Percentiles rank a stretch among this genome's conserved stretches.
These are phyloP conservation scores for Scytalidium sp. DNA, from an alignment of 2,329 filamentous ascomycete genomes.

Conservation along the genomic window DNA sequence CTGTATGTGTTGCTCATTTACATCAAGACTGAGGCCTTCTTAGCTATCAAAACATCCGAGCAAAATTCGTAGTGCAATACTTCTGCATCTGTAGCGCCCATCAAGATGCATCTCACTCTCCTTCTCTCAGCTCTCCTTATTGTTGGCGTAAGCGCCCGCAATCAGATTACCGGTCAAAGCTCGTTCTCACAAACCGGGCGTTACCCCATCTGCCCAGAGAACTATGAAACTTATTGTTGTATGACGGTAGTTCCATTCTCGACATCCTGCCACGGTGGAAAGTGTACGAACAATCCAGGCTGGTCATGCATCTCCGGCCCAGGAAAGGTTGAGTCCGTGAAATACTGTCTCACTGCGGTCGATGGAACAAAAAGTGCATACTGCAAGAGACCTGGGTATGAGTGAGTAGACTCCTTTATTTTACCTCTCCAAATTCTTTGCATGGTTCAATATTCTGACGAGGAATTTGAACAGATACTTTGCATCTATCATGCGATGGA, in stretches of 20 bases:
- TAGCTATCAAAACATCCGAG: not conserved
- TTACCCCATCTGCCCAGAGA: not conserved
- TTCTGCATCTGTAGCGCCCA: not conserved
- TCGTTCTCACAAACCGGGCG: not conserved
- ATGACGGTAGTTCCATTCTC: not conserved
- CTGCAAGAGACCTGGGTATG: not conserved
- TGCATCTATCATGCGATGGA: not conserved
- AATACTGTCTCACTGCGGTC: not conserved
- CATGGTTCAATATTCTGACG: not conserved
- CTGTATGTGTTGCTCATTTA: not conserved
- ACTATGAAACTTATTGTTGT: constrained; percentile 1
- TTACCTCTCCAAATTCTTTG: not conserved
- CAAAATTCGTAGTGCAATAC: not conserved
- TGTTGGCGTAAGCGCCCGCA: not conserved
- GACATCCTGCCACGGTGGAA: not conserved
- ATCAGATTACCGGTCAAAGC: not conserved
- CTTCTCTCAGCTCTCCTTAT: not conserved
- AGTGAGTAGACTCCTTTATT: not conserved
- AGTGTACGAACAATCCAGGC: not conserved
- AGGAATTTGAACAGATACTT: not conserved
- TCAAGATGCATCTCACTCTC: not conserved
- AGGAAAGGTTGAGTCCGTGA: constrained; percentile 1
- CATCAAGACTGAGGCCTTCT: not conserved
- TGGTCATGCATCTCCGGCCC: not conserved
- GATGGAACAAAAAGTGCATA: not conserved